Percentiles rank a stretch among this genome's conserved stretches.
Conservation (phyloP, 257 asterid genomes). For the Ilex asprella region DNA sequence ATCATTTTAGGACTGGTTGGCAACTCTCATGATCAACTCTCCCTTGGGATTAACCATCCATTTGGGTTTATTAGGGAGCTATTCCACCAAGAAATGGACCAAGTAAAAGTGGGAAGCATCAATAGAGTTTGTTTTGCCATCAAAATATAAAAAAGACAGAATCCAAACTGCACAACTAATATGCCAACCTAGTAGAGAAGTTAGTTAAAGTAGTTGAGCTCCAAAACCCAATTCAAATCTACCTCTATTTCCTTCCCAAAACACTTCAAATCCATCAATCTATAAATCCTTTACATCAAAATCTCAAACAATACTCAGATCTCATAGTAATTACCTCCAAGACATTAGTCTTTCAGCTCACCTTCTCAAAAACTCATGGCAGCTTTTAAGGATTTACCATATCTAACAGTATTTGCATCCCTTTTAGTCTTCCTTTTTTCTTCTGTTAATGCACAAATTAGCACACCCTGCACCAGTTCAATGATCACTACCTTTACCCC, state of each 20-base stretch:
- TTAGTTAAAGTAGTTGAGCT: conserved; percentile 62
- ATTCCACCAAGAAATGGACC: too few species aligned
- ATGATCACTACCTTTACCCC: conserved; percentile 52
- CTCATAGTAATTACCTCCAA: not conserved
- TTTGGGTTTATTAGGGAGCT: too few species aligned
- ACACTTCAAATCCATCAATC: conserved; percentile 4
- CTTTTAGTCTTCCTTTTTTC: conserved; percentile 11
- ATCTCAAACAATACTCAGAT: not conserved
- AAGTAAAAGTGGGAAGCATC: too few species aligned
- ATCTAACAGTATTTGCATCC: conserved; percentile 10
- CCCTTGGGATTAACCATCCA: too few species aligned
- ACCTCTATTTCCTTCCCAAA: conserved; percentile 31
- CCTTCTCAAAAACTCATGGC: conserved; percentile 10
- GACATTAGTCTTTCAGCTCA: not conserved
- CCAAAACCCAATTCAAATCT: conserved; percentile 34
- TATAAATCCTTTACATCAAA: conserved; percentile 16
- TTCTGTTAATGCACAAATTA: conserved; percentile 41
- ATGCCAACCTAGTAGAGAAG: not conserved
- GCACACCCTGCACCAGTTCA: conserved; percentile 51
- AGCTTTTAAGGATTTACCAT: conserved; percentile 16
- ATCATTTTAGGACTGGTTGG: too few species aligned
- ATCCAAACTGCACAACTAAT: not conserved
- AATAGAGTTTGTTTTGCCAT: too few species aligned
- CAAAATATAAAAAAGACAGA: not conserved
- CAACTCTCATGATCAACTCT: too few species aligned